A percentile compares a stretch with the other conserved stretches of the same genome.
These are phyloP conservation scores for Collybiopsis confluens DNA, from an alignment of 768 basidiomycete genomes.

Conservation along the genomic window DNA sequence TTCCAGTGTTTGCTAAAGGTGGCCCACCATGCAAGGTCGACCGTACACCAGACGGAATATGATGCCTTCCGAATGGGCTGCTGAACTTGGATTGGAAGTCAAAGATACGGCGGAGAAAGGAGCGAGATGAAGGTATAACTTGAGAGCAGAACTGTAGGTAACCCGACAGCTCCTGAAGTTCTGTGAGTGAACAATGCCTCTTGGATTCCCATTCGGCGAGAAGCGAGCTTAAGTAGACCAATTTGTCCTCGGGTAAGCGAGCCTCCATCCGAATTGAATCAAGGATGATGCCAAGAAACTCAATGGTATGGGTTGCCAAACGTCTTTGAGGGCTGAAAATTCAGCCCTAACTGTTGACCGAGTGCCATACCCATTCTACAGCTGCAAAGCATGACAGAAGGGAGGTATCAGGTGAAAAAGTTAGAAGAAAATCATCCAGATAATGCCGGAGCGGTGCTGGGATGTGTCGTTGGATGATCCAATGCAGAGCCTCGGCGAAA, in stretches of 20 bases:
- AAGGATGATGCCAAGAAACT: slow-evolving; percentile 25
- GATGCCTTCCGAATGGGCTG: background rate
- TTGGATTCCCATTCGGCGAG: slow-evolving; percentile 17
- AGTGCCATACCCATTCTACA: slow-evolving; percentile 24
- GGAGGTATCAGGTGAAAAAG: slow-evolving; percentile 15
- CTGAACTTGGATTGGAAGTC: background rate
- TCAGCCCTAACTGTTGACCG: slow-evolving; percentile 22
- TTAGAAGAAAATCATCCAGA: slow-evolving; percentile 30
- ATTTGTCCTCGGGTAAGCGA: slow-evolving; percentile 25
- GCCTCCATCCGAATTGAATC: slow-evolving; percentile 25
- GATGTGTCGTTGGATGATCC: slow-evolving; percentile 32
- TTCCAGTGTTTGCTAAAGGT: background rate
- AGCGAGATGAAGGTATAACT: background rate
- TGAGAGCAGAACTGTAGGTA: background rate
- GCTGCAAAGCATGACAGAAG: slow-evolving; percentile 9
- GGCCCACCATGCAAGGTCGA: slow-evolving; percentile 3
- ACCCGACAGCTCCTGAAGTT: slow-evolving; percentile 12
- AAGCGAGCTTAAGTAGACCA: slow-evolving; percentile 19
- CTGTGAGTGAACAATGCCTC: slow-evolving; percentile 12
- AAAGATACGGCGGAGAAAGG: background rate
- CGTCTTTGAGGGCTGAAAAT: slow-evolving; percentile 23
- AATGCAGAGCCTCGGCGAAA: slow-evolving; percentile 36
- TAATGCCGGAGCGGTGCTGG: slow-evolving; percentile 26
- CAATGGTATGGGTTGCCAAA: slow-evolving; percentile 15
- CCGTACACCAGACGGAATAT: background rate